Conservation (phyloP, 768 basidiomycete species). For the Pisolithus microcarpus region DNA sequence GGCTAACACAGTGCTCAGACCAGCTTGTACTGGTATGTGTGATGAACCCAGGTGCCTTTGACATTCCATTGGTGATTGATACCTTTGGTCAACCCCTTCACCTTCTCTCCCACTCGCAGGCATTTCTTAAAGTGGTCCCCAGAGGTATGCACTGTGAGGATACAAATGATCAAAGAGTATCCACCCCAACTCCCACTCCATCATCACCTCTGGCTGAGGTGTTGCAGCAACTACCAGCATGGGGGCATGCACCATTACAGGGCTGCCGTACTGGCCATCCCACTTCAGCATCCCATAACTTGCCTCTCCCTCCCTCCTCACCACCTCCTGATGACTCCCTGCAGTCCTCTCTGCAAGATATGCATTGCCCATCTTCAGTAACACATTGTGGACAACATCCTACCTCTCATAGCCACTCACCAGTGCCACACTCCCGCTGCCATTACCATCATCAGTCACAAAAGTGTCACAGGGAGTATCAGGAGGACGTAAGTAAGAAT, state of each 20-base stretch:
- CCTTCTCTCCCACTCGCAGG: not conserved
- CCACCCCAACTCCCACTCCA: not conserved
- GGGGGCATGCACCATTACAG: not conserved
- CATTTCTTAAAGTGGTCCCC: not conserved
- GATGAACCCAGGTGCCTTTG: too few species aligned
- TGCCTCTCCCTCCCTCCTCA: too few species aligned
- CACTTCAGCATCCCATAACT: not conserved
- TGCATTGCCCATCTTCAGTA: not conserved
- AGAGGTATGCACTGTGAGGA: not conserved
- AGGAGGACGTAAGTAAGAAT: too few species aligned
- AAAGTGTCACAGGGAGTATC: not conserved
- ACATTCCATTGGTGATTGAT: not conserved
- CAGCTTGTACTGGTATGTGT: too few species aligned
- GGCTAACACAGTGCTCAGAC: too few species aligned
- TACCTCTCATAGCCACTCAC: not conserved
- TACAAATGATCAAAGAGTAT: not conserved
- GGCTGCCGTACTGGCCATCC: not conserved
- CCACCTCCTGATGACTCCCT: too few species aligned
- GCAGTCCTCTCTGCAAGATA: not conserved
- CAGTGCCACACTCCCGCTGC: not conserved
- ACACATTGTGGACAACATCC: not conserved
- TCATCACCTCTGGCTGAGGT: not conserved
- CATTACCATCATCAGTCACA: not conserved
- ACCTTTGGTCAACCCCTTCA: not conserved
- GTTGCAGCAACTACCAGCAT: not conserved